Percentiles rank a stretch among this genome's conserved stretches.
Evolutionary conservation across 768 basidiomycete genomes (phyloP).

Genomic region (Hypsizygus marmoreus): DNA sequence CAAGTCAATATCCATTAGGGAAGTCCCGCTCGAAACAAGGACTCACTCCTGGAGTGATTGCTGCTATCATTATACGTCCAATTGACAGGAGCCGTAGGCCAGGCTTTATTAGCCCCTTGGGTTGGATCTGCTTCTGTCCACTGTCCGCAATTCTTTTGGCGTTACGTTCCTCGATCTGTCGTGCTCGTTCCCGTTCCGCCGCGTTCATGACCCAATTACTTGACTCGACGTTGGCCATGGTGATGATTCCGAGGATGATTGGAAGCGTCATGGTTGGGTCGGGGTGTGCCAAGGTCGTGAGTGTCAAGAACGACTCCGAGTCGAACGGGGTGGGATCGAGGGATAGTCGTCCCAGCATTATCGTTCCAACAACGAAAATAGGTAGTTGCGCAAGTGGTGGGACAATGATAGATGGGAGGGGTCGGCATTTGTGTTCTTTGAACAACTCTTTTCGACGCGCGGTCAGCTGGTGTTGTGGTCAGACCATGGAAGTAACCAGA

Average conservation of each 20-base stretch:
- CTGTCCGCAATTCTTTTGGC: slow-evolving; percentile 48
- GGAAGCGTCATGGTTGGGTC: slow-evolving; percentile 74
- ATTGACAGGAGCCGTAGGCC: slow-evolving; percentile 60
- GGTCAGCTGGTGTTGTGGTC: slow-evolving; percentile 42
- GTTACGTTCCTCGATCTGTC: slow-evolving; percentile 47
- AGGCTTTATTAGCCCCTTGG: slow-evolving; percentile 52
- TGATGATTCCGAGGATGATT: slow-evolving; percentile 69
- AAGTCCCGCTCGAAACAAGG: slow-evolving; percentile 1
- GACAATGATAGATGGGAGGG: slow-evolving; percentile 55
- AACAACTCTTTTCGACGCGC: slow-evolving; percentile 61
- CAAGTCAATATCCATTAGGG: slow-evolving; percentile 9
- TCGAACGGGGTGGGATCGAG: slow-evolving; percentile 67
- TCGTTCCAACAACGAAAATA: slow-evolving; percentile 67
- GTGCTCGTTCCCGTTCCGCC: slow-evolving; percentile 52
- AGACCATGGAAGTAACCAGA: neutral
- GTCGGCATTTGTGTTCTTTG: slow-evolving; percentile 56
- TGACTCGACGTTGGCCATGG: slow-evolving; percentile 80
- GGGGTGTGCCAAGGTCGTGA: slow-evolving; percentile 68
- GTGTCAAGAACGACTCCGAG: slow-evolving; percentile 74
- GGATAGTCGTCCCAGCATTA: slow-evolving; percentile 57
- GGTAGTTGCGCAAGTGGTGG: slow-evolving; percentile 72
- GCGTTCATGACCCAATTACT: slow-evolving; percentile 71
- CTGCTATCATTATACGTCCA: slow-evolving; percentile 65
- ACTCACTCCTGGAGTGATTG: slow-evolving; percentile 72
- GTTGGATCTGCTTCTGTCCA: slow-evolving; percentile 44